A percentile compares a stretch with the other conserved stretches of the same genome.
Evolutionary conservation across 306 rosid genomes (phyloP).

Genomic region (Styphnolobium japonicum): DNA sequence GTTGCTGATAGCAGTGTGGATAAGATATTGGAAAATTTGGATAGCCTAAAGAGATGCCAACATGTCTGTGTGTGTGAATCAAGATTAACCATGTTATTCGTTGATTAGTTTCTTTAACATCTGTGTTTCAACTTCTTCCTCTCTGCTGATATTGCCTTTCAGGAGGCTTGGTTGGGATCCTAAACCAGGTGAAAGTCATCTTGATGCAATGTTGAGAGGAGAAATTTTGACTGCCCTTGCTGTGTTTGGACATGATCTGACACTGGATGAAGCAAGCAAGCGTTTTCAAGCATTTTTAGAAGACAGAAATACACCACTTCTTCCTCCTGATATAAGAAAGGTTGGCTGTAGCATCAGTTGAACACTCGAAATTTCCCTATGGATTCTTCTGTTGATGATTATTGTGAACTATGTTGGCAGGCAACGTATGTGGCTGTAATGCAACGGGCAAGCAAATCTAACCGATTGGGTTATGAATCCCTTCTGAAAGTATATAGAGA

Average conservation of each 20-base stretch:
- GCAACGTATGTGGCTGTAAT: slow-evolving; percentile 85
- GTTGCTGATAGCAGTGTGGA: background rate
- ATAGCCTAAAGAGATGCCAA: slow-evolving; percentile 25
- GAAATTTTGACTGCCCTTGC: slow-evolving; percentile 84
- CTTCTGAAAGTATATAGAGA: slow-evolving; percentile 80
- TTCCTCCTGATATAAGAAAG: slow-evolving; percentile 90
- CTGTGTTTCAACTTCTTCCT: background rate
- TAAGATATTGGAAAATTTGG: background rate
- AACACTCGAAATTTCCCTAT: background rate
- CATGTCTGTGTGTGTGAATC: background rate
- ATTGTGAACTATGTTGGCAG: slow-evolving; percentile 49
- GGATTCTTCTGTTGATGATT: slow-evolving; percentile 23
- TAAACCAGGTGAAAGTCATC: slow-evolving; percentile 52
- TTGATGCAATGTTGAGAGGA: slow-evolving; percentile 95
- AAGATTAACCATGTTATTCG: slow-evolving; percentile 34
- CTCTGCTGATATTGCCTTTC: slow-evolving; percentile 24
- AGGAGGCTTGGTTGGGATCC: slow-evolving; percentile 99
- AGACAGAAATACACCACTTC: slow-evolving; percentile 76
- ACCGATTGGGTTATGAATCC: slow-evolving; percentile 65
- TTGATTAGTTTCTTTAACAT: slow-evolving; percentile 38
- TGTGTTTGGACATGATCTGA: slow-evolving; percentile 62
- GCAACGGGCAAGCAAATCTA: slow-evolving; percentile 54
- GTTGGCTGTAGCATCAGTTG: slow-evolving; percentile 39
- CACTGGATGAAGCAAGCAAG: slow-evolving; percentile 76
- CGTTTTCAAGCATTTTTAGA: slow-evolving; percentile 73